Base-by-base conservation (phyloP, 148 eudicot species). In the Cornus controversa region DNA sequence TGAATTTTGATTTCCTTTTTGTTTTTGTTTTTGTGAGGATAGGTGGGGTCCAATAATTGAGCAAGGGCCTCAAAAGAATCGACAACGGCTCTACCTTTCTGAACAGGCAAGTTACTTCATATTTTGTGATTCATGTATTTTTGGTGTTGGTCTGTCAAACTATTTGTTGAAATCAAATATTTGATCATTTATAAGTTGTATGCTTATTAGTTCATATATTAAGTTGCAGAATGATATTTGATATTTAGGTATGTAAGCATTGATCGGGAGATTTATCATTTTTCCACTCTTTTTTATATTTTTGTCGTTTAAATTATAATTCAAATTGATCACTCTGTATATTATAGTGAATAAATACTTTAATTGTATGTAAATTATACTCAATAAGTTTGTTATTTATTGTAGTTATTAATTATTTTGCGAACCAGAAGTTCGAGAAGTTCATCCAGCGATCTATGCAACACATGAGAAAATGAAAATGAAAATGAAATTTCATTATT, bases 1-100 rank as follows among this genome's bases (percentile, higher is more conserved):
- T 63, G 54, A 20, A 53, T 71, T 57, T 31, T 27, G 29, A 66
- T 75, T 10, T 22, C 15, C 22, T 25, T 22, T 71, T 7, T 16
- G n/a, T n/a, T n/a, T n/a, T n/a, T n/a, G n/a, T n/a, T n/a, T 15
- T 75, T 58, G 47, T 69, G 66, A 37, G 70, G 75, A 72, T 82
- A 94, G 98, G 79, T 94, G 98, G 98, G 98, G 98, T 22, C 94
- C 97, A 28, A 87, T 87, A 73, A 84, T 94, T 77, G 98, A 94
- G 81, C 87, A 84, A 72, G 90, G 89, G 42, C 85, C 87, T 47
- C 82, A 84, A 82, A 94, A 90, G 86, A 92, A 84, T 71, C 86
- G 92, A 4, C 98, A 94, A 64, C 92, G 98, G 14, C 91, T 94
- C 76, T 94, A 94, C 82, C 92, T 94, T 34, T 94, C 98, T 53